Base-by-base conservation (phyloP, 2,329 filamentous ascomycete species). In the Alternaria consortialis region DNA sequence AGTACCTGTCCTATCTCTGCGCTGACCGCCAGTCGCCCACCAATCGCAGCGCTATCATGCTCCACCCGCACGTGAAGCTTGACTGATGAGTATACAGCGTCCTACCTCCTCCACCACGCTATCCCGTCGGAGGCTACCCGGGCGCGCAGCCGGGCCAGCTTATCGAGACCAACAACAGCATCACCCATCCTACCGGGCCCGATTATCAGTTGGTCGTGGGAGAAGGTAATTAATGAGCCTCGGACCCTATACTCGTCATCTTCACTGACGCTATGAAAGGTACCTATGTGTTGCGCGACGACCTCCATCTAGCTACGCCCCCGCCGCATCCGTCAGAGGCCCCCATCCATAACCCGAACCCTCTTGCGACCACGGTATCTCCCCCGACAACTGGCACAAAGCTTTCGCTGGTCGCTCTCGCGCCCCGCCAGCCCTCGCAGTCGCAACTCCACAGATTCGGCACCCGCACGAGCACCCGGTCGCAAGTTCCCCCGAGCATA, bases 241-340 rank as follows among this genome's bases (percentile, higher is more conserved):
- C 17, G n/a, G 43, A 46, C 53, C 46, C 51, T 40, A 17, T 44
- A 39, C 31, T 13, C n/a, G 59, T 60, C 62, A 55, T 67, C 73
- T 37, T 73, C 63, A 17, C 53, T 61, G 62, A 64, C 64, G 62
- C 59, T 34, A 70, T 71, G 60, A 46, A 66, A 95, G 93, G 94
- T 73, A 94, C 92, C 63, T 99, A 99, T 75, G 86, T 91, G 23
- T 87, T 98, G 43, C 91, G 93, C 77, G 94, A 99, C 80, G 92
- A 97, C 77, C 83, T 99, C 29, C 91, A 93, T 69, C 89, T 99
- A 58, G 94, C 95, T 44, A 97, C 94, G 34, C 95, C 95, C 58
- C 94, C 94, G 65, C 94, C 94, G 13, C 95, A 99, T 80, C 95
- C 95, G 23, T 97, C 94, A 63, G 95, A 99, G 83, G 90, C 92